Evolutionary conservation across 805 yeast genomes (phyloP).

Genomic region (Blastobotrys muscicola): DNA sequence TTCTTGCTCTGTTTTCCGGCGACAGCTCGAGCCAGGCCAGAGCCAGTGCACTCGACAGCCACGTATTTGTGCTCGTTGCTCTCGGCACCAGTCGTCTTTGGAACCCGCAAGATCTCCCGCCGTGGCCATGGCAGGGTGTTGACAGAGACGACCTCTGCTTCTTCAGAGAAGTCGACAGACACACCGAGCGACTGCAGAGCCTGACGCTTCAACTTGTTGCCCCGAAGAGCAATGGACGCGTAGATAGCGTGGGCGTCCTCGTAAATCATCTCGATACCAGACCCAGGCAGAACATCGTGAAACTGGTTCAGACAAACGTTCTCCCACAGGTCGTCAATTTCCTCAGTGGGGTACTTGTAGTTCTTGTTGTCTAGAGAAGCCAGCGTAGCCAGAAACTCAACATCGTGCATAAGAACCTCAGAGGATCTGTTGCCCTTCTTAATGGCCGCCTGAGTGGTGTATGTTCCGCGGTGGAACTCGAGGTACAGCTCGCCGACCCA

Average conservation of each 20-base stretch:
- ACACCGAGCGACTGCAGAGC: constrained; percentile 40
- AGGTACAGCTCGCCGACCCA: constrained; percentile 93
- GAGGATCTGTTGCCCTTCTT: constrained; percentile 70
- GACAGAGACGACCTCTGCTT: constrained; percentile 21
- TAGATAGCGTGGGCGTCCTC: constrained; percentile 82
- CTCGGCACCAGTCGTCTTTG: constrained; percentile 9
- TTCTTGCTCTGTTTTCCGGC: too few species aligned
- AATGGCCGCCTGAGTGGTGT: constrained; percentile 85
- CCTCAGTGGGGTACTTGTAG: constrained; percentile 63
- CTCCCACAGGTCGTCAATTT: constrained; percentile 74
- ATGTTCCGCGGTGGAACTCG: constrained; percentile 95
- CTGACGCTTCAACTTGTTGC: constrained; percentile 41
- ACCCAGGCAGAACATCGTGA: constrained; percentile 97
- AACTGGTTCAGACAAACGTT: constrained; percentile 84
- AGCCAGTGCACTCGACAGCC: too few species aligned
- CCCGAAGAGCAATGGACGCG: constrained; percentile 42
- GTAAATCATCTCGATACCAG: constrained; percentile 90
- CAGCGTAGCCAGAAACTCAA: constrained; percentile 74
- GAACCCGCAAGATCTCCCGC: constrained; percentile 35
- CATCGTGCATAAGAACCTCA: constrained; percentile 72
- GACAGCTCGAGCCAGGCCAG: too few species aligned
- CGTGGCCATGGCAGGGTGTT: constrained; percentile 64
- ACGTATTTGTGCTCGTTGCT: too few species aligned
- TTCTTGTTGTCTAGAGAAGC: constrained; percentile 47
- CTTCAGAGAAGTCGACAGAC: constrained; percentile 8